Evolutionary conservation across 148 eudicot species (phyloP).

Genomic region (Vaccinium darrowii): DNA sequence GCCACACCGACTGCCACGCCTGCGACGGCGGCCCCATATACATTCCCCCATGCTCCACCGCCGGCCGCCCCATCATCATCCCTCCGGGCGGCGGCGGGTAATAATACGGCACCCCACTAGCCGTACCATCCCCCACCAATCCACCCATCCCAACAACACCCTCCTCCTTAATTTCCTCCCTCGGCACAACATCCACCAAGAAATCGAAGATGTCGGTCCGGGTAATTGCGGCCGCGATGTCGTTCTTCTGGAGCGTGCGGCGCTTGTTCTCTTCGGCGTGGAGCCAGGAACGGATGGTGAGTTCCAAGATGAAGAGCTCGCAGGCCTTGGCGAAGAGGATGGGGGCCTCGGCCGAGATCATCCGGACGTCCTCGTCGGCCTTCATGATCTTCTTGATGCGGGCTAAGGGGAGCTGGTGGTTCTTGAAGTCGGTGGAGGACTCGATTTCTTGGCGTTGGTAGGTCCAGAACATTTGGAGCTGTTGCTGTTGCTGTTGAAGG

Average conservation of each 20-base stretch:
- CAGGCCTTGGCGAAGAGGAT: slow-evolving; percentile 80
- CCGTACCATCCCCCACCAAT: slow-evolving; percentile 18
- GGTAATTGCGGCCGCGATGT: slow-evolving; percentile 78
- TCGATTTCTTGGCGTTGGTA: slow-evolving; percentile 80
- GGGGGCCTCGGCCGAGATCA: slow-evolving; percentile 84
- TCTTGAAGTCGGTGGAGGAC: slow-evolving; percentile 64
- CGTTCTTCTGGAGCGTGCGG: slow-evolving; percentile 71
- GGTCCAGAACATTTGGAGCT: slow-evolving; percentile 80
- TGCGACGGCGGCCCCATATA: slow-evolving; percentile 56
- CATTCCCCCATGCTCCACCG: slow-evolving; percentile 36
- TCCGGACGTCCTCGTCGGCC: slow-evolving; percentile 82
- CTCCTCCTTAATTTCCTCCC: slow-evolving; percentile 43
- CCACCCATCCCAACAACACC: neutral
- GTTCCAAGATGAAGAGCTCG: slow-evolving; percentile 76
- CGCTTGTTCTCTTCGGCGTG: slow-evolving; percentile 88
- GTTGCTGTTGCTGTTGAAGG: slow-evolving; percentile 79
- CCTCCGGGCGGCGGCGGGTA: slow-evolving; percentile 42
- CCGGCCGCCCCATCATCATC: slow-evolving; percentile 55
- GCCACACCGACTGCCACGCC: slow-evolving; percentile 89
- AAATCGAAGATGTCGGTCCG: slow-evolving; percentile 78
- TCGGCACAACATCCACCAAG: slow-evolving; percentile 71
- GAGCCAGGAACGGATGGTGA: slow-evolving; percentile 73
- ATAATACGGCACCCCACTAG: slow-evolving; percentile 69
- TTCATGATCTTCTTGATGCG: slow-evolving; percentile 88
- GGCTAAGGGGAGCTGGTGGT: slow-evolving; percentile 73